Conservation (phyloP, 129 eudicot genomes). For the Pulicaria dysenterica region DNA sequence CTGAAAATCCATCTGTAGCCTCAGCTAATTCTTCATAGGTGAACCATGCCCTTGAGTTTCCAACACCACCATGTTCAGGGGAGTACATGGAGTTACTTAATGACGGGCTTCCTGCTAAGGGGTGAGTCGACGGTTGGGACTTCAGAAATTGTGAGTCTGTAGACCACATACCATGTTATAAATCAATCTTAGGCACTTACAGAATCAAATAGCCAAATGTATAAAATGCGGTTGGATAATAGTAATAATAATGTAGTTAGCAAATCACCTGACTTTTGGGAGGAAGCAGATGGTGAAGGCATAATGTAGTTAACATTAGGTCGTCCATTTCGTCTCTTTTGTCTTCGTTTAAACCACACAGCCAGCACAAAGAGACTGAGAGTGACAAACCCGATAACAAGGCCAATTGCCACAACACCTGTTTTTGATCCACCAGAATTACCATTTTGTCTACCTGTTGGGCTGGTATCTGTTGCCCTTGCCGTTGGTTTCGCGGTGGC, state of each 20-base stretch:
- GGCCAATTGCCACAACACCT: slow-evolving; percentile 56
- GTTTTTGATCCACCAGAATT: slow-evolving; percentile 39
- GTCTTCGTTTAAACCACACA: slow-evolving; percentile 56
- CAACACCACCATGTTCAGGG: slow-evolving; percentile 75
- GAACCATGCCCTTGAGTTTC: slow-evolving; percentile 77
- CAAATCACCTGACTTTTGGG: slow-evolving; percentile 81
- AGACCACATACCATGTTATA: background rate
- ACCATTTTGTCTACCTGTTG: slow-evolving; percentile 40
- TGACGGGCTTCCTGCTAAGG: slow-evolving; percentile 54
- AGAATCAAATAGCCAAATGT: slow-evolving; percentile 17
- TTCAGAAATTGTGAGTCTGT: slow-evolving; percentile 70
- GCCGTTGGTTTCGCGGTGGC: slow-evolving; percentile 73
- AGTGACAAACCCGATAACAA: slow-evolving; percentile 56
- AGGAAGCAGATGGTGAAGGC: slow-evolving; percentile 86
- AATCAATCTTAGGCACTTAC: background rate
- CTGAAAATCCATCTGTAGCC: slow-evolving; percentile 81
- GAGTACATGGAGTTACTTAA: slow-evolving; percentile 58
- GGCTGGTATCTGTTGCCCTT: slow-evolving; percentile 41
- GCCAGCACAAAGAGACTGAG: slow-evolving; percentile 61
- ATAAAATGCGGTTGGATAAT: slow-evolving; percentile 18
- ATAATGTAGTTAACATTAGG: slow-evolving; percentile 41
- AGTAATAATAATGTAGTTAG: slow-evolving; percentile 8
- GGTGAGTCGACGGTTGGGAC: slow-evolving; percentile 53
- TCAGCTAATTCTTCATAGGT: slow-evolving; percentile 75
- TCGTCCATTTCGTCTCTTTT: slow-evolving; percentile 53